Percentiles rank a stretch among this genome's conserved stretches.
Conservation (phyloP, 2,329 filamentous ascomycete genomes). For the Hypoxylon sp. region DNA sequence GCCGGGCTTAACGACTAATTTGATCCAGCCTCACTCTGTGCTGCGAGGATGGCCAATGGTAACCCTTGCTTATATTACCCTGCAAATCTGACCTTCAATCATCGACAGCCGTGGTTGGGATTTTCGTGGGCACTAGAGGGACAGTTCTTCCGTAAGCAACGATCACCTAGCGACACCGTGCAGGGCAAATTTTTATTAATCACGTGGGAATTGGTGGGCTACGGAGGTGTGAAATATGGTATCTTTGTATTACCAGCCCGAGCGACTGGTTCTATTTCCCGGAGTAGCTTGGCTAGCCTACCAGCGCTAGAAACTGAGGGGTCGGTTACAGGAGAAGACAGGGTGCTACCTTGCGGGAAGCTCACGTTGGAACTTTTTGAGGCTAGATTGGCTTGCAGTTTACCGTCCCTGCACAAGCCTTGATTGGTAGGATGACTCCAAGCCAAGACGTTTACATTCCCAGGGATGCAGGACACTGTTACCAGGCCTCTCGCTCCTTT, state of each 20-base stretch:
- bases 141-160: slow-evolving; percentile 22
- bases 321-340: slow-evolving; percentile 33
- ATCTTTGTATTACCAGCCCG: slow-evolving; percentile 40
- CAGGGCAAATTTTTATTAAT: slow-evolving; percentile 28
- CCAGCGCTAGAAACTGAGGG: slow-evolving; percentile 41
- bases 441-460: slow-evolving; percentile 38
- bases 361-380: slow-evolving; percentile 35
- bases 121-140: slow-evolving; percentile 19
- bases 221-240: slow-evolving; percentile 12
- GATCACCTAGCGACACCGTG: slow-evolving; percentile 26
- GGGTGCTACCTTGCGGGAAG: slow-evolving; percentile 42
- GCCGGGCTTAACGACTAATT: slow-evolving; percentile 38
- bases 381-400: slow-evolving; percentile 44
- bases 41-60: slow-evolving; percentile 36
- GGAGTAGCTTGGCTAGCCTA: slow-evolving; percentile 40
- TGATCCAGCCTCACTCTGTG: slow-evolving; percentile 41
- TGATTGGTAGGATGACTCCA: slow-evolving; percentile 38
- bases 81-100: slow-evolving; percentile 28
- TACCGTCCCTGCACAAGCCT: slow-evolving; percentile 24
- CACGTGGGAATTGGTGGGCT: slow-evolving; percentile 38
- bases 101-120: slow-evolving; percentile 23
- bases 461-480: slow-evolving; percentile 35
- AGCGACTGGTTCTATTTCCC: slow-evolving; percentile 43
- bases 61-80: slow-evolving; percentile 39
- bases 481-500: slow-evolving; percentile 34